phyloP scores from a whole-genome alignment of 495 filamentous ascomycete genomes.

The Penicillium atrosanguineum region DNA sequence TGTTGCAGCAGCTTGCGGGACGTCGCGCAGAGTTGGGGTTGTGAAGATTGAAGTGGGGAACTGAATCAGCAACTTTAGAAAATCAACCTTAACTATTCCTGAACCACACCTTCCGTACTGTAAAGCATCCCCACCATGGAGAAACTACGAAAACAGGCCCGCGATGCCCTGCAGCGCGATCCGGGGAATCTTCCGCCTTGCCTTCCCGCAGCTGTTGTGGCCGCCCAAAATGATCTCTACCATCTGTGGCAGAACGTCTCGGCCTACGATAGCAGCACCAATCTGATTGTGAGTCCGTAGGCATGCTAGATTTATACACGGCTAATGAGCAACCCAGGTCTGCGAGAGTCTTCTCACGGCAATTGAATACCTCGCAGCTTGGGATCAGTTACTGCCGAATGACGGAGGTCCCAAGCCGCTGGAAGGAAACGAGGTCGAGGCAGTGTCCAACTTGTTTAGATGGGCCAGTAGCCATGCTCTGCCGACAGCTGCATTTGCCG shows the following conservation, averaged over 20 bases:
- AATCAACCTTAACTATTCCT: background rate
- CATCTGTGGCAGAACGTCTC: constrained; percentile 34
- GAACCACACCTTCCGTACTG: background rate
- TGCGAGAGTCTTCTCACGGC: constrained; percentile 34
- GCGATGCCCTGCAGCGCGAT: constrained; percentile 22
- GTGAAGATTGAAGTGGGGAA: constrained; percentile 11
- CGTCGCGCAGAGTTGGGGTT: constrained; percentile 58
- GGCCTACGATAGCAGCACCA: constrained; percentile 17
- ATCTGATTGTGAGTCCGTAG: constrained; percentile 21
- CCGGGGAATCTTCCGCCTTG: constrained; percentile 7
- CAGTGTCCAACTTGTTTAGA: constrained; percentile 28
- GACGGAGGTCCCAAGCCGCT: constrained; percentile 15
- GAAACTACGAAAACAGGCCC: constrained; percentile 30
- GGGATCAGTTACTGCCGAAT: constrained; percentile 12
- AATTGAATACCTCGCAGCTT: constrained; percentile 22
- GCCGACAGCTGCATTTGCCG: constrained; percentile 34
- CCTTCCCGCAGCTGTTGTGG: background rate
- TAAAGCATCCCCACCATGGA: constrained; percentile 24
- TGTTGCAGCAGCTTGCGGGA: constrained; percentile 60
- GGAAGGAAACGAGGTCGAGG: constrained; percentile 23
- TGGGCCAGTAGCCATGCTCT: constrained; percentile 37
- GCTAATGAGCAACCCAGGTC: constrained; percentile 21
- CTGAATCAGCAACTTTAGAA: background rate
- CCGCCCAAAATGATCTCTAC: constrained; percentile 14
- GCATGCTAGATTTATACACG: background rate